Evolutionary conservation across 352 stramenopile species (phyloP), one percentile per base, ranked within the genome.

Genomic region (Globisporangium splendens): DNA sequence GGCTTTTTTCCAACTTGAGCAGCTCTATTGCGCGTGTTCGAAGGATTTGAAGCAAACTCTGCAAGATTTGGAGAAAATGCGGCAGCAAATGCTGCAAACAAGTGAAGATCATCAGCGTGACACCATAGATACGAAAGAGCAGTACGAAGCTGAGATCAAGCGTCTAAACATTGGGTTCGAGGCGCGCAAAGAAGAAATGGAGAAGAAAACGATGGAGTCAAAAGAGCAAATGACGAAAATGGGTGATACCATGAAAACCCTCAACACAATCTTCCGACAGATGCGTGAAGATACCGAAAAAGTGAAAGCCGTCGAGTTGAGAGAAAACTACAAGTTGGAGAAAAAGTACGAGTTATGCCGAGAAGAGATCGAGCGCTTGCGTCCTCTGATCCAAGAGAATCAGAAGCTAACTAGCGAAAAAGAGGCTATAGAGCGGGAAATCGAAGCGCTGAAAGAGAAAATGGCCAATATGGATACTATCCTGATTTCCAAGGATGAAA

Each of bases 221-320:
- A 92, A 95, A 57, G 79, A 94, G 2, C 79, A 96, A 58, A 79
- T 91, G 62, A 72, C 76, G 21, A 93, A 95, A 50, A 97, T 98
- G 89, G 75, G 78, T 8, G 91, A 98, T 51, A 97, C 90, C 1
- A 92, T 98, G 69, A 93, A 93, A 51, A 93, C 90, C 15, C 73
- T 98, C 0, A 97, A 97, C 65, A 94, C 81, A 1, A 95, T 98
- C 28, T 98, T 98, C 54, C 70, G 84, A 1, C 89, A 97, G 41
- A 98, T 98, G 88, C 91, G 96, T 13, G 77, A 92, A 44, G 89
- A 98, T 50, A 93, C 76, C 0, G 88, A 97, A 38, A 91, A 91
- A 24, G 77, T 96, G 21, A 93, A 93, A 24, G 90, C 88, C 1
- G 72, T 94, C 1, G 92, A 98, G 46, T 70, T 97, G 10, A 78